phyloP scores from a whole-genome alignment of 345 rosid genomes.

The Hibiscus trionum region DNA sequence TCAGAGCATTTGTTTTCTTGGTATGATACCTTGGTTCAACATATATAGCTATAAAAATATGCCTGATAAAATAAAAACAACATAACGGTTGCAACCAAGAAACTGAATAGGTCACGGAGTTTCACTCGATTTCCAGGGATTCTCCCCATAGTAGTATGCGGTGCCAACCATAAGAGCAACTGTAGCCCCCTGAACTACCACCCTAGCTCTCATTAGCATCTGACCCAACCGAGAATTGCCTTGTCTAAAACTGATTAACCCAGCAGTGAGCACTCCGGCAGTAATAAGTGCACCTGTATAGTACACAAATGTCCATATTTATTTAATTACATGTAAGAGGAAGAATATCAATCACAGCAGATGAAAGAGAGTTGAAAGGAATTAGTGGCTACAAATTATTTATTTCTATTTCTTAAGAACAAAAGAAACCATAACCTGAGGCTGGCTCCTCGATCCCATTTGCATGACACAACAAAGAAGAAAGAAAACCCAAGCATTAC shows the following conservation, averaged over 20 bases:
- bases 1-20: neutral
- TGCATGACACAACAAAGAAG: neutral
- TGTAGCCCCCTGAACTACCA: conserved; percentile 77
- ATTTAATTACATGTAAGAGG: neutral
- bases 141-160: conserved; percentile 82
- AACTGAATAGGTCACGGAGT: neutral
- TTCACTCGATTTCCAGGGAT: conserved; percentile 58
- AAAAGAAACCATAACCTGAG: neutral
- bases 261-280: conserved; percentile 96
- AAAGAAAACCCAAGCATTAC: neutral
- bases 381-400: neutral
- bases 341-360: neutral
- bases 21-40: neutral
- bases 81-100: neutral
- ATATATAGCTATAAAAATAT: neutral
- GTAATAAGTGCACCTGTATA: conserved; percentile 77
- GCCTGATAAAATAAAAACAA: neutral
- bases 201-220: conserved; percentile 74
- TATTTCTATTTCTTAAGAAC: neutral
- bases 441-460: neutral
- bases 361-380: neutral
- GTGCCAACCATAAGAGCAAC: conserved; percentile 84
- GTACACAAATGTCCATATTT: neutral
- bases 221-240: conserved; percentile 76
- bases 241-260: conserved; percentile 71